Evolutionary conservation across 441 rosid species (phyloP).

Genomic region (Cnidoscolus chayamansa): DNA sequence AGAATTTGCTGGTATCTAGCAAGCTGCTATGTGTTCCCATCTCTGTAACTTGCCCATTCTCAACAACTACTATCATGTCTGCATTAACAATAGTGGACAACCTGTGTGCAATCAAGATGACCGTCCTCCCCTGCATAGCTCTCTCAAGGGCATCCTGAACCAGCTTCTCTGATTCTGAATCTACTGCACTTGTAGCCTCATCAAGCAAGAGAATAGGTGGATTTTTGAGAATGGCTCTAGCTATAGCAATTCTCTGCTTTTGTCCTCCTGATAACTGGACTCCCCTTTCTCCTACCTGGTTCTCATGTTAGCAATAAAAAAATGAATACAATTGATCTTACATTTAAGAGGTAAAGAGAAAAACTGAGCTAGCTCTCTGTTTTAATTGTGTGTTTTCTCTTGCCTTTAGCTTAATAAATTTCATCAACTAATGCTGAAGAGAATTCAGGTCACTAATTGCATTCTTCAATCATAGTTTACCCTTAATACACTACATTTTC

Average conservation of each 20-base stretch:
- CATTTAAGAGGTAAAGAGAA: not conserved
- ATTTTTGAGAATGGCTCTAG: constrained; percentile 59
- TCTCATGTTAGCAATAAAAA: not conserved
- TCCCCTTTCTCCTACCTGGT: constrained; percentile 67
- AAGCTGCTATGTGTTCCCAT: constrained; percentile 57
- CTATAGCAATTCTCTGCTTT: constrained; percentile 65
- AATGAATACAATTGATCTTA: not conserved
- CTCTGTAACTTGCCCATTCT: constrained; percentile 51
- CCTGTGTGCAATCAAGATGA: constrained; percentile 59
- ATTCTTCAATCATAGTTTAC: not conserved
- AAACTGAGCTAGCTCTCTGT: not conserved
- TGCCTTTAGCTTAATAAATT: not conserved
- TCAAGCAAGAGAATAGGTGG: constrained; percentile 67
- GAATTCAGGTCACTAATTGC: not conserved
- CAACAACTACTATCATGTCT: constrained; percentile 56
- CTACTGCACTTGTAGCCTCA: constrained; percentile 75
- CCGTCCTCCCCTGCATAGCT: constrained; percentile 61
- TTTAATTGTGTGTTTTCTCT: not conserved
- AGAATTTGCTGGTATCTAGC: constrained; percentile 45
- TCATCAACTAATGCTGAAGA: not conserved
- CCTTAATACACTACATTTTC: not conserved
- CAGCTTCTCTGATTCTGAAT: constrained; percentile 59
- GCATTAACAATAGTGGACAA: constrained; percentile 59
- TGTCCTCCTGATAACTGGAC: constrained; percentile 71
- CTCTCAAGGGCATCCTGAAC: constrained; percentile 62